Base-by-base conservation (phyloP, 441 rosid genomes). In the Melastoma candidum region DNA sequence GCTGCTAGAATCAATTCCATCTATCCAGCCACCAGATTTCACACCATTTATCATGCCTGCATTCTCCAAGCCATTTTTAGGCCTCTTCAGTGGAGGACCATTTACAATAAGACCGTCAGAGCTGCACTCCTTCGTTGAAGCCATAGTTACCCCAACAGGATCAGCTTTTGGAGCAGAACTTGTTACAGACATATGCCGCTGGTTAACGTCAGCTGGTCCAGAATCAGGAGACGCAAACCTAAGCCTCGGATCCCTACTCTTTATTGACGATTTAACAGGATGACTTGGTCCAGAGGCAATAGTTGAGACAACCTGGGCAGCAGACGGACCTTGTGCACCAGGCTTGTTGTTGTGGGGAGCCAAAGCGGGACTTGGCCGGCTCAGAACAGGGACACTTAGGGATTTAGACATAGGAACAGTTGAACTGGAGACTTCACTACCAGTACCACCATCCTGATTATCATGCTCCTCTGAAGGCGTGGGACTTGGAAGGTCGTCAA, bases 201-300 rank as follows among this genome's bases (percentile, higher is more conserved):
- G 77, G 62, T 67, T 73, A n/a, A 65, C 58, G 58, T 80, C 77
- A 56, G 63, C 65, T 62, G 69, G 60, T 60, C 63, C 70, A 32
- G 59, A 54, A 69, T 86, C 81, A 50, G 82, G 51, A 51, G 69
- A 80, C 17, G 56, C 70, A 71, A 72, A 77, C 61, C 94, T 76
- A 71, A 89, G 85, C 70, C 99, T 83, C 44, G 99, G 99, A 63
- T 93, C 99, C 73, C 97, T 77, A 75, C 85, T 80, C 77, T 73
- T 89, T 59, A 75, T 74, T 29, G 86, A 68, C 56, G 82, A 53
- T 72, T 77, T 93, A 39, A 61, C 63, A 2, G 69, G 62, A 63
- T 68, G 60, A 48, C 63, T 71, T 72, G 75, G 51, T 12, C 57
- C 69, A 63, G 78, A 58, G 68, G 65, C 65, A 27, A 61, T 26